phyloP scores from a whole-genome alignment of 2,329 filamentous ascomycete species.

The Lasiodiplodia theobromae region DNA sequence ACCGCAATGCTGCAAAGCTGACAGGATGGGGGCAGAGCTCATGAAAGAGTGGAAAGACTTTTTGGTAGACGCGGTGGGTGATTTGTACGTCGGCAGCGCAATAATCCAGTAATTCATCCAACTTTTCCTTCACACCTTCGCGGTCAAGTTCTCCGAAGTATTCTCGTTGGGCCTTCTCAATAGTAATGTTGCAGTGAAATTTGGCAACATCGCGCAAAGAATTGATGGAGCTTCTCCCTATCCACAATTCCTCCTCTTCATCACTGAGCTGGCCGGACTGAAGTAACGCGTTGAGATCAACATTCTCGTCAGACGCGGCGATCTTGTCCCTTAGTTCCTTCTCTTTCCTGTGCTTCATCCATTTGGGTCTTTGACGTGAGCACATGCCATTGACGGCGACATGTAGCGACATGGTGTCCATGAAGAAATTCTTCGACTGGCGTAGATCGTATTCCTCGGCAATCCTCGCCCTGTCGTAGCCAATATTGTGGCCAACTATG shows the following conservation, averaged over 20 bases:
- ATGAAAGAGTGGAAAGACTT: conserved; percentile 89
- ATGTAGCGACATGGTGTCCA: conserved; percentile 98
- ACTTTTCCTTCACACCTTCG: conserved; percentile 69
- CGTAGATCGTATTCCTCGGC: conserved; percentile 86
- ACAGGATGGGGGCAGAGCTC: conserved; percentile 94
- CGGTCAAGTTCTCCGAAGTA: conserved; percentile 85
- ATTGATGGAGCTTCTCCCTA: conserved; percentile 92
- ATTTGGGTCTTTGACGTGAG: conserved; percentile 91
- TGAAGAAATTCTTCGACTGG: conserved; percentile 83
- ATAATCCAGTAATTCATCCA: conserved; percentile 88
- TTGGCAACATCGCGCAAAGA: conserved; percentile 94
- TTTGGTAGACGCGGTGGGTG: conserved; percentile 92
- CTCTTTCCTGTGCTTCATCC: conserved; percentile 96
- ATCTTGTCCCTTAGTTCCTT: conserved; percentile 83
- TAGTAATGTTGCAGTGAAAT: conserved; percentile 89
- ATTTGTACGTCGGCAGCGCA: conserved; percentile 93
- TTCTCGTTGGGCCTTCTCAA: conserved; percentile 88
- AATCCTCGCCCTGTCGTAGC: conserved; percentile 89
- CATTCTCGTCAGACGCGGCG: conserved; percentile 72
- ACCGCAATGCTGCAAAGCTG: conserved; percentile 91
- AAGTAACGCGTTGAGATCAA: conserved; percentile 74
- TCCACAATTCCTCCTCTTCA: conserved; percentile 95
- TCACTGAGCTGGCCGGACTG: conserved; percentile 72
- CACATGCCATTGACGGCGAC: conserved; percentile 99
- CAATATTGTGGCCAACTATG: conserved; percentile 92